Conservation (phyloP, 805 yeast genomes). For the Maudiozyma turicensis region DNA sequence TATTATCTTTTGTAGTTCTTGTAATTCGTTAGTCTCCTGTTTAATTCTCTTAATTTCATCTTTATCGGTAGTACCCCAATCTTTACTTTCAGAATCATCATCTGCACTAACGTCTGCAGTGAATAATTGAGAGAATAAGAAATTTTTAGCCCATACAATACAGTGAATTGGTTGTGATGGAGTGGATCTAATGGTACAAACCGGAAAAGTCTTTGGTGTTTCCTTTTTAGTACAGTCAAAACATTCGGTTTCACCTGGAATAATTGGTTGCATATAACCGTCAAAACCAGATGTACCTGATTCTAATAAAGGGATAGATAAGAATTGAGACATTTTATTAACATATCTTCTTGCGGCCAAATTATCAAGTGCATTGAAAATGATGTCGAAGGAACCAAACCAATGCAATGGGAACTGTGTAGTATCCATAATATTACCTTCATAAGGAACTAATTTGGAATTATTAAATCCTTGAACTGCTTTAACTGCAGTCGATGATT, state of each 20-base stretch:
- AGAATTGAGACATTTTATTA: constrained; percentile 68
- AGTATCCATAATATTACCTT: constrained; percentile 80
- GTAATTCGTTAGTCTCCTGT: constrained; percentile 58
- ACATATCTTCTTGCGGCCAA: constrained; percentile 87
- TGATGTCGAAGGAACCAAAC: constrained; percentile 66
- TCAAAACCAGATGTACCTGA: constrained; percentile 91
- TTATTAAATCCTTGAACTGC: constrained; percentile 69
- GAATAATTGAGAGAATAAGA: constrained; percentile 72
- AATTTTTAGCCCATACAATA: constrained; percentile 95
- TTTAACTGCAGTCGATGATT: constrained; percentile 72
- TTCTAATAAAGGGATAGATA: constrained; percentile 73
- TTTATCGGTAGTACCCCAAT: constrained; percentile 52
- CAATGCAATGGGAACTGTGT: constrained; percentile 61
- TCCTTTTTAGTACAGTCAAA: constrained; percentile 85
- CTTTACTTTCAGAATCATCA: constrained; percentile 31
- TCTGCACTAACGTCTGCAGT: constrained; percentile 33
- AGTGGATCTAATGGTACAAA: constrained; percentile 92
- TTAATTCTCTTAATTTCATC: constrained; percentile 56
- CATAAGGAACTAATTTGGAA: constrained; percentile 64
- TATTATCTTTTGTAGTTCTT: constrained; percentile 37
- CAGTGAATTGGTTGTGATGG: constrained; percentile 96
- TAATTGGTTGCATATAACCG: constrained; percentile 91
- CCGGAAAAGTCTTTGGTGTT: constrained; percentile 86
- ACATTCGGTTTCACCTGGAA: constrained; percentile 77
- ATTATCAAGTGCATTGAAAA: constrained; percentile 91